phyloP scores from a whole-genome alignment of 1,284 basidiomycete species.

The Mycena sp. region DNA sequence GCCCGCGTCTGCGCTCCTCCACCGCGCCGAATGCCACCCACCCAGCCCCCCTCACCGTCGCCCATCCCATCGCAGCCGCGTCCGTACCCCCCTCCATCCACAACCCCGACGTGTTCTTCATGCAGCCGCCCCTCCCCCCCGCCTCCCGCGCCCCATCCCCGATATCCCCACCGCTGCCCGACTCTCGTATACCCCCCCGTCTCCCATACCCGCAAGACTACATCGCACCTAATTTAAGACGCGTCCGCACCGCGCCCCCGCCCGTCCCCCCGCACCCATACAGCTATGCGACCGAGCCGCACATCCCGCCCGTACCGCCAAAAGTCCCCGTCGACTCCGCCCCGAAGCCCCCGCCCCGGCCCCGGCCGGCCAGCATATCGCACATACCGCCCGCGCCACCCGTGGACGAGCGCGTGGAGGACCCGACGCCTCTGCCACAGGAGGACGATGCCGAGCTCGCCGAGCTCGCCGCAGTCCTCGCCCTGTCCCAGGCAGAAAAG shows the following conservation, averaged over 20 bases:
- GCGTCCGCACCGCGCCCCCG: conserved; percentile 34
- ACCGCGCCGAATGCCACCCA: conserved; percentile 20
- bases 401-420: background rate
- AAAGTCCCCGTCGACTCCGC: background rate
- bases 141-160: too few relatives aligned
- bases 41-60: conserved; percentile 30
- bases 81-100: conserved; percentile 23
- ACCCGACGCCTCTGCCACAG: background rate
- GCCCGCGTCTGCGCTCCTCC: conserved; percentile 11
- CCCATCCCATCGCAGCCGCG: conserved; percentile 31
- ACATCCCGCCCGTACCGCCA: conserved; percentile 3
- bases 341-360: conserved; percentile 1
- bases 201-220: conserved; percentile 23
- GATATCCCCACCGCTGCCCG: conserved; percentile 21
- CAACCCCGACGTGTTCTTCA: conserved; percentile 33
- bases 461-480: conserved; percentile 50
- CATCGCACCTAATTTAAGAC: conserved; percentile 21
- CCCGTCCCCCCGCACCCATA: conserved; percentile 29
- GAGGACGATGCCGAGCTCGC: conserved; percentile 31
- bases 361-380: conserved; percentile 20
- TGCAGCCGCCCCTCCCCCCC: conserved; percentile 17
- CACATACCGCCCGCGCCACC: too few relatives aligned
- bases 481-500: conserved; percentile 63
- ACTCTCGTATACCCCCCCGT: conserved; percentile 20
- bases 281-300: conserved; percentile 10